Evolutionary conservation across 208 protist species (phyloP).

Genomic region (Crithidia expoeki): DNA sequence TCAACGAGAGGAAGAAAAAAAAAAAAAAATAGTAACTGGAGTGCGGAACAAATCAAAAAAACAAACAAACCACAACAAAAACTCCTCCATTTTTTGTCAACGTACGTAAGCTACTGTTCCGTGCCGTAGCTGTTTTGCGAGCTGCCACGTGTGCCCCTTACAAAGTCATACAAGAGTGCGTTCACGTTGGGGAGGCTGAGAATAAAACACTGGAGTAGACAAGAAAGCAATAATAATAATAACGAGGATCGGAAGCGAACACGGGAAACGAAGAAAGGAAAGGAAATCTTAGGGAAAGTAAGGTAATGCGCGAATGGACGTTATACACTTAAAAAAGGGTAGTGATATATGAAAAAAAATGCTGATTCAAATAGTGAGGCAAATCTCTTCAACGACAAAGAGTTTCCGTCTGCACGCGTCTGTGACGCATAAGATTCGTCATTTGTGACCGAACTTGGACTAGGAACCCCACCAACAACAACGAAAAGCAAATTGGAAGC

Average conservation of each 20-base stretch:
- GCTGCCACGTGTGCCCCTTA: neutral
- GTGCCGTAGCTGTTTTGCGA: neutral
- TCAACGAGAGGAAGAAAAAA: neutral
- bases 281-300: neutral
- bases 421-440: neutral
- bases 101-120: neutral
- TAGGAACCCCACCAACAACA: no score
- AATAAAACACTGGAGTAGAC: conserved; percentile 1
- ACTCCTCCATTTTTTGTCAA: neutral
- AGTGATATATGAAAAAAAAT: neutral
- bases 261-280: neutral
- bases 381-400: neutral
- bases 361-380: no score
- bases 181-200: neutral
- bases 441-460: no score
- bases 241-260: no score
- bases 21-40: neutral
- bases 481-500: neutral
- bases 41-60: neutral
- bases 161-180: neutral
- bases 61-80: neutral
- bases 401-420: neutral
- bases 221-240: neutral
- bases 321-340: neutral
- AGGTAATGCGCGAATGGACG: neutral